Base-by-base conservation (phyloP, 1,284 basidiomycete genomes). In the Fomitopsis pinicola region DNA sequence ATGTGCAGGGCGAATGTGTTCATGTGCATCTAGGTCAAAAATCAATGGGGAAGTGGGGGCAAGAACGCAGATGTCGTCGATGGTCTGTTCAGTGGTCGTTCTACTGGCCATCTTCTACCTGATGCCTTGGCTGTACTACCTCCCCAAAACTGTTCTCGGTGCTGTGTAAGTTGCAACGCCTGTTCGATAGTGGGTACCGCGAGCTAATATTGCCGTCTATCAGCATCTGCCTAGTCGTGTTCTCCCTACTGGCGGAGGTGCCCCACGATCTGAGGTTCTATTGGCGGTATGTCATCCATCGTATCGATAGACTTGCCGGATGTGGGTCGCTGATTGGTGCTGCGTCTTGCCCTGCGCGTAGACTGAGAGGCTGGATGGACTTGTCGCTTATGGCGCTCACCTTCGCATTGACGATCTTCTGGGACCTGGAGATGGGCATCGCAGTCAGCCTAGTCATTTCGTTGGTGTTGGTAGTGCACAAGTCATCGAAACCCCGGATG, bases 331-430 rank as follows among this genome's bases (percentile, higher is more conserved):
- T 48, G 52, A 48, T 48, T 12, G 28, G 28, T 12, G 3, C 28
- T 33, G 52, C 55, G 36, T 33, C 8, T 33, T 33, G 4, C 30
- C 42, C 19, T 9, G 33, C 50, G 44, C 35, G 22, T 42, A 93
- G 89, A 68, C 94, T 97, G 84, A 72, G 84, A n/a, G 90, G 94
- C 28, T 95, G 92, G 91, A 85, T 87, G 36, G 95, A 98, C 72
- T 79, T 95, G 59, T 77, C 82, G 7, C 82, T 97, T 68, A 94
- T 96, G 90, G 78, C 80, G 28, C 81, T 94, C 55, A 97, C 95
- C 0, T 95, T 97, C 76, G 71, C 87, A 62, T 82, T 91, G 63
- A 93, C 92, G 1, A 84, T 96, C 58, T 72, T 92, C 22, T 90
- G 87, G 84, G 85, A 87, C 67, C 84, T 94, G 61, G 90, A 94